Conservation (phyloP, 2,329 filamentous ascomycete species). For the Pezicula carpinea region DNA sequence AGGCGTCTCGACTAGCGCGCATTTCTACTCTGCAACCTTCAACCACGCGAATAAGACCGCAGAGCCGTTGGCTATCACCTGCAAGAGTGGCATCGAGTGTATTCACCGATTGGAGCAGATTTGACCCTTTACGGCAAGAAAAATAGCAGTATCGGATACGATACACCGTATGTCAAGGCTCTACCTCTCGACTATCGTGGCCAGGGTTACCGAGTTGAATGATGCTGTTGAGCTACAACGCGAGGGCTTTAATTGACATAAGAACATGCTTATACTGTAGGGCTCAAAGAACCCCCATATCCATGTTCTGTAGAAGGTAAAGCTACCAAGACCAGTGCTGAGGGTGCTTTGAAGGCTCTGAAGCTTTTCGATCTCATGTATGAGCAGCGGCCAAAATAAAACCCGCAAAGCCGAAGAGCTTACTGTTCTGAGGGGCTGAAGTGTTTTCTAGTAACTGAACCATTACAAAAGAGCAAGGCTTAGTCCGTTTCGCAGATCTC, state of each 20-base stretch:
- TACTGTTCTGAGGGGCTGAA: too few relatives aligned
- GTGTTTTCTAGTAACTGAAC: too few relatives aligned
- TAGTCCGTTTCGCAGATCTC: too few relatives aligned
- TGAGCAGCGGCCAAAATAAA: background rate
- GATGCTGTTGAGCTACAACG: slow-evolving; percentile 36
- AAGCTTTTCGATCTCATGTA: slow-evolving; percentile 15
- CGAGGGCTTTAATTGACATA: slow-evolving; percentile 32
- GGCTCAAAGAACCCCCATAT: slow-evolving; percentile 33
- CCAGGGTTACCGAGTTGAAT: slow-evolving; percentile 39
- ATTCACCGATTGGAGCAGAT: slow-evolving; percentile 50
- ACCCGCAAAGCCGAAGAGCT: too few relatives aligned
- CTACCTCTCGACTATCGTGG: slow-evolving; percentile 37
- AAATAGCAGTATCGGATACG: slow-evolving; percentile 48
- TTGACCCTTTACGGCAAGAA: slow-evolving; percentile 46
- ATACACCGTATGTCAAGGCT: slow-evolving; percentile 54
- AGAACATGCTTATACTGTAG: slow-evolving; percentile 34
- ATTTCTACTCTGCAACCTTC: slow-evolving; percentile 40
- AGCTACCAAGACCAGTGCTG: slow-evolving; percentile 26
- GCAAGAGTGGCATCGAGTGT: slow-evolving; percentile 50
- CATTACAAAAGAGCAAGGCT: too few relatives aligned
- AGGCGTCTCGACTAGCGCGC: slow-evolving; percentile 38
- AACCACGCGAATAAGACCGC: slow-evolving; percentile 32
- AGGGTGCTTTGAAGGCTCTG: slow-evolving; percentile 24
- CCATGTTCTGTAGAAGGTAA: slow-evolving; percentile 23
- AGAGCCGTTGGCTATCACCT: slow-evolving; percentile 44